phyloP scores from a whole-genome alignment of 2,329 filamentous ascomycete genomes.

The Cryphonectria nitschkei region DNA sequence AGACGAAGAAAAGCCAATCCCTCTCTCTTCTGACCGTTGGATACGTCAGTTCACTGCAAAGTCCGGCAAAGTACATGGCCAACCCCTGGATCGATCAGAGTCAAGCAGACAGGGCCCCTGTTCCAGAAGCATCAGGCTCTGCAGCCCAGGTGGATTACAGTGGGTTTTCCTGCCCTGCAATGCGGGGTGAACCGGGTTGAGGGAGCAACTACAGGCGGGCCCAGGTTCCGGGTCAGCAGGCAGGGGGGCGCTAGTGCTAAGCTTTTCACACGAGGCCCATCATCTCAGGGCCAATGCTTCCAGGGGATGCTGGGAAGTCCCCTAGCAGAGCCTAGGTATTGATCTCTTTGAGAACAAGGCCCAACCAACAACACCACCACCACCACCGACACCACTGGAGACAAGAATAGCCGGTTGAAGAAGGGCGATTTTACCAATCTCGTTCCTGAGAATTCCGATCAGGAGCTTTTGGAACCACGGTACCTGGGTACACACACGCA shows the following conservation, averaged over 20 bases:
- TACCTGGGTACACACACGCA: background rate
- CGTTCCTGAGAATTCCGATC: constrained; percentile 28
- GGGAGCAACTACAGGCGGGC: constrained; percentile 16
- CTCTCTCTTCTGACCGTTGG: background rate
- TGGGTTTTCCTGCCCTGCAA: constrained; percentile 8
- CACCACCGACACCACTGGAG: background rate
- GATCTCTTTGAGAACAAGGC: background rate
- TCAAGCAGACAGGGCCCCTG: constrained; percentile 18
- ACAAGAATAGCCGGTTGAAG: background rate
- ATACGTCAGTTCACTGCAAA: background rate
- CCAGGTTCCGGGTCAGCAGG: constrained; percentile 6
- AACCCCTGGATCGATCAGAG: constrained; percentile 24
- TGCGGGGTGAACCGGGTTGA: constrained; percentile 28
- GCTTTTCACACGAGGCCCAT: background rate
- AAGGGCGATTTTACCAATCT: background rate
- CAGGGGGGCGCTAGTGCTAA: background rate
- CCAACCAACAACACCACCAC: background rate
- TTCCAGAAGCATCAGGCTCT: constrained; percentile 17
- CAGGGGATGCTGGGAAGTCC: background rate
- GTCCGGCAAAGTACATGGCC: constrained; percentile 10
- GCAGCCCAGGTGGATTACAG: constrained; percentile 13
- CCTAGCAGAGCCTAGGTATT: background rate
- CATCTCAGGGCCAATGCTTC: constrained; percentile 6
- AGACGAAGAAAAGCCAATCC: background rate
- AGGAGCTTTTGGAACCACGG: background rate